phyloP scores from a whole-genome alignment of 148 eudicot species.

The Vaccinium corymbosum region DNA sequence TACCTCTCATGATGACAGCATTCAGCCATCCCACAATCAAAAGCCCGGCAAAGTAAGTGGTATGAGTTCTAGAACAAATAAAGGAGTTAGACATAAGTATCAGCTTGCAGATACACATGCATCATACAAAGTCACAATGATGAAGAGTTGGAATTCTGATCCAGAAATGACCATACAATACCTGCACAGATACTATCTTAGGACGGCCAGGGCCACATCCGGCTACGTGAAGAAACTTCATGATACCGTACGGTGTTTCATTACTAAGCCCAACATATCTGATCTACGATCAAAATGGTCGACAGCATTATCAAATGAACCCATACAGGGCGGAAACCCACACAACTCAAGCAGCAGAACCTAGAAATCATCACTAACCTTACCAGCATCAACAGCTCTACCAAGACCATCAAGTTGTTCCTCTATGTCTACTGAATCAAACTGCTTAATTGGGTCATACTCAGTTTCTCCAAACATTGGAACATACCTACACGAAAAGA shows the following conservation, averaged over 20 bases:
- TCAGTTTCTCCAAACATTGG: constrained; percentile 98
- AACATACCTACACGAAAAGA: constrained; percentile 57
- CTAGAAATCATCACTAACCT: constrained; percentile 43
- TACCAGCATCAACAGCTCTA: constrained; percentile 77
- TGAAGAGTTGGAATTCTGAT: constrained; percentile 2
- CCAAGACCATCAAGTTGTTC: constrained; percentile 73
- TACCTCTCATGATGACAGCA: constrained; percentile 46
- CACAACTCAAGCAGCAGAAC: neutral
- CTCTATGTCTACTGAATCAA: constrained; percentile 50
- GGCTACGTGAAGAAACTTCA: constrained; percentile 75
- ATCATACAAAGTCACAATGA: neutral
- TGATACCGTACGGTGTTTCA: constrained; percentile 87
- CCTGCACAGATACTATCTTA: constrained; percentile 79
- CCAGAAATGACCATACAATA: constrained; percentile 21
- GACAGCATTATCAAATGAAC: neutral
- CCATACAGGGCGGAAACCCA: neutral
- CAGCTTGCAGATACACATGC: neutral
- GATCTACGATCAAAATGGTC: constrained; percentile 47
- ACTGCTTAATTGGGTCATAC: constrained; percentile 55
- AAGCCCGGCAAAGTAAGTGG: constrained; percentile 80
- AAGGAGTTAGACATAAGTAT: neutral
- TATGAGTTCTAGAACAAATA: constrained; percentile 53
- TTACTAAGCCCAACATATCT: constrained; percentile 86
- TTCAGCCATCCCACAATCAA: constrained; percentile 79
- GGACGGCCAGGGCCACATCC: constrained; percentile 30